Evolutionary conservation across 2,329 filamentous ascomycete genomes (phyloP), one percentile per base, ranked within the genome.

Genomic region (Colletotrichum chlorophyti): DNA sequence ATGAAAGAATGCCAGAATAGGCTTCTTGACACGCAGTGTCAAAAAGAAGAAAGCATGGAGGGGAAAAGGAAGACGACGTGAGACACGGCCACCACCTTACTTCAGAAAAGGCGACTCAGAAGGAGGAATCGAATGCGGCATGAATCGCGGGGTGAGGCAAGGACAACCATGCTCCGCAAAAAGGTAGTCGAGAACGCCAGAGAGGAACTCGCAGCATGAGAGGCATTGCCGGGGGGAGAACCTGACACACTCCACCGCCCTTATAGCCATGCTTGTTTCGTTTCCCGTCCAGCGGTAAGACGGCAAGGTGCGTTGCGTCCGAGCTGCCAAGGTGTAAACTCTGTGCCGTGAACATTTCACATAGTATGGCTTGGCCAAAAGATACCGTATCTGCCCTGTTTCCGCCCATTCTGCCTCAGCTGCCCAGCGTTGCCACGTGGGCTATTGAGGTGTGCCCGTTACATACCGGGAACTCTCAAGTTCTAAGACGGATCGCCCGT

Each of bases 81-180:
- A 45, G 26, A 35, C 31, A n/a, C n/a, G n/a, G n/a, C n/a, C n/a
- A n/a, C n/a, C n/a, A n/a, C n/a, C n/a, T n/a, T n/a, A n/a, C 15
- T 45, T 46, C 37, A 15, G 43, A 24, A 55, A 50, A n/a, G 27
- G 26, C 31, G 31, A 32, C 27, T 40, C 15, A n/a, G n/a, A 32
- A 38, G 29, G 27, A 29, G n/a, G 19, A 32, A 41, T 40, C 37
- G 45, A 24, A 50, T 24, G 26, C 38, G 57, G 23, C 32, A 35
- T 57, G 52, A 49, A 46, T 50, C 43, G 45, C 38, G 57, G 43
- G 51, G 24, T 50, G 24, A 60, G 10, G 27, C 57, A 60, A 21
- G 55, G 51, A 43, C 37, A 49, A 21, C 24, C 51, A 57, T 49
- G 34, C 26, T 37, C 46, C 12, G 14, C 9, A 15, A n/a, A n/a